These are phyloP conservation scores for Flaveria trinervia DNA, from an alignment of 129 eudicot genomes.

Conservation along the genomic window DNA sequence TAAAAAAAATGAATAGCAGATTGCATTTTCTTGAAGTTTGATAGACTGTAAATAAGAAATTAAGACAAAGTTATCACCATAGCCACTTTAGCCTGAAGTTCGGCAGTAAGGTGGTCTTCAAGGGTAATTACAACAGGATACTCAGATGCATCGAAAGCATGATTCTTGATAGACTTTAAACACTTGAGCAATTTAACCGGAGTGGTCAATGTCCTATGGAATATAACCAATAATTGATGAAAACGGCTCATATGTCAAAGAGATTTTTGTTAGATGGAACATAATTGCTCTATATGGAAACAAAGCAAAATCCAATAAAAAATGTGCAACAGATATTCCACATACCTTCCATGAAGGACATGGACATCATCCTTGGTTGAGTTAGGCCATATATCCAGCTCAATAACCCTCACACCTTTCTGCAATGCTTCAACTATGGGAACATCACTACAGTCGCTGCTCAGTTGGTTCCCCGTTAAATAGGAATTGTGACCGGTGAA, in stretches of 20 bases:
- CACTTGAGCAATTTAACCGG: slow-evolving; percentile 84
- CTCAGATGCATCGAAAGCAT: slow-evolving; percentile 82
- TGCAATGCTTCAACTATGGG: slow-evolving; percentile 76
- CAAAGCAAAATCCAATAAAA: background rate
- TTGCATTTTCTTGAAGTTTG: background rate
- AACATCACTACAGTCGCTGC: slow-evolving; percentile 92
- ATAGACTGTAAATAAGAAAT: background rate
- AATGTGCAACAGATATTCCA: slow-evolving; percentile 13
- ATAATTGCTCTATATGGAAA: background rate
- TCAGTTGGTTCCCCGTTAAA: slow-evolving; percentile 90
- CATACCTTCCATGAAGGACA: slow-evolving; percentile 96
- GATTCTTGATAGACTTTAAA: slow-evolving; percentile 69
- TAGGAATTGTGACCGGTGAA: slow-evolving; percentile 96
- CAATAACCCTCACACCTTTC: slow-evolving; percentile 84
- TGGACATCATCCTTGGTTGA: slow-evolving; percentile 66
- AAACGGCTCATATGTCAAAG: background rate
- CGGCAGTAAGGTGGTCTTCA: slow-evolving; percentile 90
- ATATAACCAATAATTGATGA: slow-evolving; percentile 10
- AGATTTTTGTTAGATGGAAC: background rate
- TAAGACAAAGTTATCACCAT: slow-evolving; percentile 40
- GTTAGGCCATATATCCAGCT: slow-evolving; percentile 97
- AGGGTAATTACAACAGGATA: slow-evolving; percentile 93
- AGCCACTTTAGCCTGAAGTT: slow-evolving; percentile 91
- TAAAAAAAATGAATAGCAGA: background rate
- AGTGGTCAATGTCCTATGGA: slow-evolving; percentile 84